These are phyloP conservation scores for Cladosporium austrohemisphaericum DNA, from an alignment of 2,329 filamentous ascomycete species.

Conservation along the genomic window DNA sequence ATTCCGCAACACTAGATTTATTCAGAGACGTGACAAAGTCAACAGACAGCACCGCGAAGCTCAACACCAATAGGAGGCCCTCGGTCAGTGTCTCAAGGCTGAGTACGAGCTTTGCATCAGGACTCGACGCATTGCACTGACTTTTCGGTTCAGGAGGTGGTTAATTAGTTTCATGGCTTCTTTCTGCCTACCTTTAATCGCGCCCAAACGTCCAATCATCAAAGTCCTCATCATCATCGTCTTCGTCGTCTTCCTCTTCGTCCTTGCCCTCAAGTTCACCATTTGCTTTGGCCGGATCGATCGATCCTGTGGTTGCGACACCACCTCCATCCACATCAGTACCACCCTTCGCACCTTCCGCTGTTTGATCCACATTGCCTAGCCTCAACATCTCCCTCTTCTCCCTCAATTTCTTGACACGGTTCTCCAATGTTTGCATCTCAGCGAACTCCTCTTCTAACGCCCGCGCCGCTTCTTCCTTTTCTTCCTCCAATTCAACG, in stretches of 20 bases:
- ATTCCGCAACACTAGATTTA: too few relatives aligned
- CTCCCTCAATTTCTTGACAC: slow-evolving; percentile 43
- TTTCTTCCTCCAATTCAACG: slow-evolving; percentile 46
- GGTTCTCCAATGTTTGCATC: slow-evolving; percentile 47
- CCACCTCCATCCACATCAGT: background rate
- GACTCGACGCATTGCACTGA: too few relatives aligned
- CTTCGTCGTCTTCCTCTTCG: slow-evolving; percentile 22
- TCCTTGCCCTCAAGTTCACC: slow-evolving; percentile 2
- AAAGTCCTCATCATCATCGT: slow-evolving; percentile 12
- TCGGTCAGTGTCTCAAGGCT: too few relatives aligned
- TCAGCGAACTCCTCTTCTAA: slow-evolving; percentile 49
- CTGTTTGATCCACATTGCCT: slow-evolving; percentile 13
- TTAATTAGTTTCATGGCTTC: too few relatives aligned
- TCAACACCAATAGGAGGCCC: too few relatives aligned
- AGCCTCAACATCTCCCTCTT: slow-evolving; percentile 42
- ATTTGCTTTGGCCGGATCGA: background rate
- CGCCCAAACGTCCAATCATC: slow-evolving; percentile 24
- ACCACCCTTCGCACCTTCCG: background rate
- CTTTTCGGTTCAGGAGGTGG: too few relatives aligned
- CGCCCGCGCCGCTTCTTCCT: slow-evolving; percentile 44
- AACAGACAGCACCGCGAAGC: too few relatives aligned
- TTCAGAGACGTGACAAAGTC: too few relatives aligned
- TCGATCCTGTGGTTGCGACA: background rate
- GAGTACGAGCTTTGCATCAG: too few relatives aligned
- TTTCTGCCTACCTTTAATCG: too few relatives aligned